Evolutionary conservation across 768 basidiomycete species (phyloP).

Genomic region (Clitopilus hobsonii): DNA sequence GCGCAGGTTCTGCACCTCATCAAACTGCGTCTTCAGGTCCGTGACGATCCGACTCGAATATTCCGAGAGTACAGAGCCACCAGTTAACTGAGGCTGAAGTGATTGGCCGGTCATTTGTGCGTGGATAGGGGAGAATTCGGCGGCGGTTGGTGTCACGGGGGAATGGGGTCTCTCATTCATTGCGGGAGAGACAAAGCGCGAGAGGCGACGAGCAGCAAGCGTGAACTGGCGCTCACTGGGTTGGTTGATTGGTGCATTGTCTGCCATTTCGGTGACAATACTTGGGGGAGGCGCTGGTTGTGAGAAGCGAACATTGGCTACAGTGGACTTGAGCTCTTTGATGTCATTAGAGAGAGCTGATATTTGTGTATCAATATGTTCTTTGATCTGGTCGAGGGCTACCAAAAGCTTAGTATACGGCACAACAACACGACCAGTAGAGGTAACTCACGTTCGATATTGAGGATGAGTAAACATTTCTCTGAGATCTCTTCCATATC

Average conservation of each 20-base stretch:
- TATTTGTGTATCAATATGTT: constrained; percentile 94
- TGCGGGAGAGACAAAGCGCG: constrained; percentile 57
- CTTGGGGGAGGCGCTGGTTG: constrained; percentile 42
- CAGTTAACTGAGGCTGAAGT: constrained; percentile 68
- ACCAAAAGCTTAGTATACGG: too few species aligned
- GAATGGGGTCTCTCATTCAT: constrained; percentile 20
- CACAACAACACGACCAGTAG: constrained; percentile 1
- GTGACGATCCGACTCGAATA: constrained; percentile 69
- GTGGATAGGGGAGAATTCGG: constrained; percentile 29
- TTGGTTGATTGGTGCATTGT: constrained; percentile 54
- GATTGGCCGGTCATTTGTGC: constrained; percentile 67
- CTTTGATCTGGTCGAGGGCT: constrained; percentile 98
- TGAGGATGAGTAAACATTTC: constrained; percentile 83
- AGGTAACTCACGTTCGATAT: constrained; percentile 85
- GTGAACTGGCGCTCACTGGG: constrained; percentile 76
- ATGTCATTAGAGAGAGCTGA: constrained; percentile 80
- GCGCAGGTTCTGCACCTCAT: constrained; percentile 91
- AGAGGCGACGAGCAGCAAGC: constrained; percentile 67
- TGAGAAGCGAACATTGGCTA: constrained; percentile 50
- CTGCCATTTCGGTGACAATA: constrained; percentile 51
- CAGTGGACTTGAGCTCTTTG: constrained; percentile 75
- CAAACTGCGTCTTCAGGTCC: constrained; percentile 89
- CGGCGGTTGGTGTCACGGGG: constrained; percentile 18
- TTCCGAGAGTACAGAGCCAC: constrained; percentile 68
- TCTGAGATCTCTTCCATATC: constrained; percentile 91